These are phyloP conservation scores for Aspergillus olivimuriae DNA, from an alignment of 495 filamentous ascomycete genomes.

Conservation along the genomic window DNA sequence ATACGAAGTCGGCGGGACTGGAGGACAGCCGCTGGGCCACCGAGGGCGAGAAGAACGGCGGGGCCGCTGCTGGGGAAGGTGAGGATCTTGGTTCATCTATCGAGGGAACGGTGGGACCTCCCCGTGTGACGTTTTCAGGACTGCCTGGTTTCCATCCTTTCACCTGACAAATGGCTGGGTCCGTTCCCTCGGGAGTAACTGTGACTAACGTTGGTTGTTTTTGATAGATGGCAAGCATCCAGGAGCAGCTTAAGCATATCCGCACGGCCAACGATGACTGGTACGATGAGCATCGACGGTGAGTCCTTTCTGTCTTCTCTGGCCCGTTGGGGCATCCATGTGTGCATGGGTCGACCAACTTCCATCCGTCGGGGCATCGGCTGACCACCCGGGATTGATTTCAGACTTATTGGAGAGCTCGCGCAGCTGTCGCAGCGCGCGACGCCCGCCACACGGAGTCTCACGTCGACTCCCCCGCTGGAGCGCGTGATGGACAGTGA, in stretches of 20 bases:
- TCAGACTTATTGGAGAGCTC: slow-evolving; percentile 39
- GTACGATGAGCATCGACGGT: slow-evolving; percentile 42
- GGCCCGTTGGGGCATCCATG: not conserved
- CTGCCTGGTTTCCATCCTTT: slow-evolving; percentile 32
- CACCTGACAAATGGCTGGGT: slow-evolving; percentile 26
- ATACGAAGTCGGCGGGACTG: slow-evolving; percentile 25
- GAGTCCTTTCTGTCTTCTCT: slow-evolving; percentile 3
- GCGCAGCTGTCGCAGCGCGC: slow-evolving; percentile 31
- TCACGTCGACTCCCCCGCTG: slow-evolving; percentile 28
- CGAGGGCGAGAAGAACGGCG: slow-evolving; percentile 26
- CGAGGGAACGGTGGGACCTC: slow-evolving; percentile 49
- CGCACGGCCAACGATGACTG: slow-evolving; percentile 40
- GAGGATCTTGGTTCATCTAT: slow-evolving; percentile 49
- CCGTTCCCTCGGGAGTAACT: slow-evolving; percentile 16
- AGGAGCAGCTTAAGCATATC: slow-evolving; percentile 47
- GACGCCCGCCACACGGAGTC: slow-evolving; percentile 28
- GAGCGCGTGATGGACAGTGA: slow-evolving; percentile 12
- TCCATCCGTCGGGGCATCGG: too few relatives aligned
- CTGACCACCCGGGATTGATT: not conserved
- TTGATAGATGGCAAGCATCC: slow-evolving; percentile 43
- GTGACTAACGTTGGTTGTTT: slow-evolving; percentile 10
- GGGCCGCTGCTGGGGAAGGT: slow-evolving; percentile 43
- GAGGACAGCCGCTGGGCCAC: slow-evolving; percentile 39
- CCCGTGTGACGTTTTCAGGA: slow-evolving; percentile 33
- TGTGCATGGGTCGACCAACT: too few relatives aligned